These are phyloP conservation scores for Podaxis sp. DNA, from an alignment of 768 basidiomycete genomes.

Conservation along the genomic window DNA sequence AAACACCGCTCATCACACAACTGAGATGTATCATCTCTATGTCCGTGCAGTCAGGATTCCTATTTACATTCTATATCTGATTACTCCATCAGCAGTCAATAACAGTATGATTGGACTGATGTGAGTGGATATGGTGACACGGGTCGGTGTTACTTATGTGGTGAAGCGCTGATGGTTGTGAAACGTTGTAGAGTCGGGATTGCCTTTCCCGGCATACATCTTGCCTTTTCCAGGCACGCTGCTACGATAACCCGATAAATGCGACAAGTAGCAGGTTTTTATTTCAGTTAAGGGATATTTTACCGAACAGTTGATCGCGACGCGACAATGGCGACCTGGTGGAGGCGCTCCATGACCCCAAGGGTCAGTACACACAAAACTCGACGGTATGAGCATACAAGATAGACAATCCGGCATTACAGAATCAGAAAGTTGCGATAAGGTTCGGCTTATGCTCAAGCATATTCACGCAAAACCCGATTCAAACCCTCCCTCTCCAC, in stretches of 20 bases:
- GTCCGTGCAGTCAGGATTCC: background rate
- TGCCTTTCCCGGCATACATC: background rate
- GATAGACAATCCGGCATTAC: background rate
- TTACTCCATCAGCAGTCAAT: background rate
- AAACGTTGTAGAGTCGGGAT: background rate
- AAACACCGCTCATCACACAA: background rate
- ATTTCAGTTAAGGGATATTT: background rate
- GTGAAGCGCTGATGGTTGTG: background rate
- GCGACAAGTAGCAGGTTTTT: constrained; percentile 1
- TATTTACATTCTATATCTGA: background rate
- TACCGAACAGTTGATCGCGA: background rate
- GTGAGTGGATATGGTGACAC: background rate
- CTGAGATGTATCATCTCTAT: background rate
- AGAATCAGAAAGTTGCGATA: background rate
- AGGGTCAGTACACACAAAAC: background rate
- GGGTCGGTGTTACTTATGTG: background rate
- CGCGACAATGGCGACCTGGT: background rate
- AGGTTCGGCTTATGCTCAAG: constrained; percentile 14
- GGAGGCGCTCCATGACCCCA: background rate
- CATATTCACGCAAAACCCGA: constrained; percentile 42
- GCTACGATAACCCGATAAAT: background rate
- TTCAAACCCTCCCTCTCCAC: constrained; percentile 68
- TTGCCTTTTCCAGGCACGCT: background rate
- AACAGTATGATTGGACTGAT: background rate
- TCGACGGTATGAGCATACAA: background rate